Percentiles rank a stretch among this genome's conserved stretches.
Evolutionary conservation across 1,284 basidiomycete genomes (phyloP).

Genomic region (Peniophora sp.): DNA sequence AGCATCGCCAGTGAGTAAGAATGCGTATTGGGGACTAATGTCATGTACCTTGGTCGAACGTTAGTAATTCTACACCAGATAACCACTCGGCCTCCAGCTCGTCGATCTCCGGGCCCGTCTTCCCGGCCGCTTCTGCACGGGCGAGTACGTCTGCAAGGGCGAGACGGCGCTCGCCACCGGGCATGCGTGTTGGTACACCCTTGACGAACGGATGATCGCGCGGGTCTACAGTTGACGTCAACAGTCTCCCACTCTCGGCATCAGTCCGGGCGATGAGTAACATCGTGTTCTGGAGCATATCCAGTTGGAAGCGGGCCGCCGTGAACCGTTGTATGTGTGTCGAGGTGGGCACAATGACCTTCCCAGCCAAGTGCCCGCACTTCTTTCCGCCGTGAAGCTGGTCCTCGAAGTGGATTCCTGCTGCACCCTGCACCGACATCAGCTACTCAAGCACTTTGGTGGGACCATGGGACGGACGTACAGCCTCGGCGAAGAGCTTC

Average conservation of each 20-base stretch:
- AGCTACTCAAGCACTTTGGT: constrained; percentile 3
- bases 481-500: constrained; percentile 87
- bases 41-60: constrained; percentile 72
- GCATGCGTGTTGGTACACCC: constrained; percentile 47
- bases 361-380: constrained; percentile 92
- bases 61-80: constrained; percentile 62
- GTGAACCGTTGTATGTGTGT: constrained; percentile 81
- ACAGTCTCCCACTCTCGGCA: constrained; percentile 82
- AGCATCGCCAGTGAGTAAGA: constrained; percentile 5
- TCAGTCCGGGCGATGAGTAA: constrained; percentile 88
- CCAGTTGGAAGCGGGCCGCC: constrained; percentile 81
- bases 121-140: constrained; percentile 66
- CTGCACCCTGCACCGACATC: constrained; percentile 52
- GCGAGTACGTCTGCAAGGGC: constrained; percentile 68
- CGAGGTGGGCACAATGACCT: constrained; percentile 85
- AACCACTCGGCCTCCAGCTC: constrained; percentile 76
- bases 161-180: constrained; percentile 24
- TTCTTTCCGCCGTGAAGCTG: constrained; percentile 91
- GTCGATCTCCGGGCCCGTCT: constrained; percentile 66
- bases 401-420: constrained; percentile 88
- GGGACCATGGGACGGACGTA: constrained; percentile 21
- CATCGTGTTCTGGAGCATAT: constrained; percentile 83
- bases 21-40: background rate
- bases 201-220: constrained; percentile 73
- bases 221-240: constrained; percentile 78